Base-by-base conservation (phyloP, 2,329 filamentous ascomycete genomes). In the Neopestalotiopsis rosae region DNA sequence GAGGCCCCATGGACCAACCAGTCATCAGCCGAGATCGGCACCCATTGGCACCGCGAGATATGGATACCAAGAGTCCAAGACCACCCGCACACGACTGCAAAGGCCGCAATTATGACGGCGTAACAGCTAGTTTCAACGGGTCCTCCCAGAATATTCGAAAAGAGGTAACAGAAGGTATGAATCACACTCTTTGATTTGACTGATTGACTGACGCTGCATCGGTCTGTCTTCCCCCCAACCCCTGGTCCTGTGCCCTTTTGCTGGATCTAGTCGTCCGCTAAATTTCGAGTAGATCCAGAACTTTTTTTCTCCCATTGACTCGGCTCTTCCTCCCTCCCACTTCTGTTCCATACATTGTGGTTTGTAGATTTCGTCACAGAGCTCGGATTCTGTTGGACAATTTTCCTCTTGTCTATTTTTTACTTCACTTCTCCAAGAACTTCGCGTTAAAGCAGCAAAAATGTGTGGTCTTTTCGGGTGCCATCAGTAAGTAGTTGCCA, bases 381-480 rank as follows among this genome's bases (percentile, higher is more conserved):
- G 30, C 57, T 59, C 14, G 30, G 28, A 59, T 34, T 30, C 17
- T 40, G 13, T 20, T 10, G n/a, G 32, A 40, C 32, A 34, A 14
- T 14, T 62, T 62, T 38, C 6, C 34, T 38, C 5, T 17, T 34
- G 17, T 30, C 12, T 38, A 17, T 40, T 24, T 42, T 24, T 38
- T 10, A 38, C 10, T 62, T 42, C 20, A 34, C 32, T 24, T 28
- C 12, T 42, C 57, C 30, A 62, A 9, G 20, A 28, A 5, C 24
- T 59, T 30, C 32, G 24, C 70, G 72, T 68, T 58, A 58, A 65
- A 75, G 72, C 78, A 81, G 79, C 86, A 92, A 81, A 28, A 77
- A 97, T 97, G 94, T 97, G 94, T 91, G 94, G 94, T 83, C 97
- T 98, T 79, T 98, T 98, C 83, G 95, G 94, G 77, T 98, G 95